Base-by-base conservation (phyloP, 805 yeast species). In the Starmerella ratchasimensis region DNA sequence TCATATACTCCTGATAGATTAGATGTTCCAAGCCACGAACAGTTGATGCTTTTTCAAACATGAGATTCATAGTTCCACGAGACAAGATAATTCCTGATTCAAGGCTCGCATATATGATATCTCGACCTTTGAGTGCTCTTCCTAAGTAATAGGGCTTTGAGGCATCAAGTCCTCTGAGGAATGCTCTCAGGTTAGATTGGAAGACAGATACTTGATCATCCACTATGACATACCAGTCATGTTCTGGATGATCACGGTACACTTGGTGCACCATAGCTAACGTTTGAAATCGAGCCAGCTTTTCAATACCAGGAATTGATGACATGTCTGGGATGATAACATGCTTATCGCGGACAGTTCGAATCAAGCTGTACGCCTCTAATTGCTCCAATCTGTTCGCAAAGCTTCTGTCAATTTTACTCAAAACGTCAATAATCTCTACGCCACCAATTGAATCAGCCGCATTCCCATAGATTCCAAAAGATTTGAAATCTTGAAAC, bases 231-330 rank as follows among this genome's bases (percentile, higher is more conserved):
- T 42, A 49, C 54, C 54, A 50, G 26, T 50, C 47, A 19, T 32
- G 37, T 18, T 45, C 38, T 4, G 54, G 44, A 20, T 38, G 32
- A 16, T 41, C 38, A 3, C 36, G 18, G 39, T 45, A 54, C 2
- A 49, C 49, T n/a, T 47, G 50, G 10, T 33, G 34, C 14, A 54
- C 42, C 52, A 50, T 45, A 1, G 56, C 56, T 31, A 54, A 21
- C 27, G 41, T 35, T 28, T 43, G 41, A 40, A 36, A 51, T 24
- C 42, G 39, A 26, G 48, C 50, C 15, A 50, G 38, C 14, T 36
- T 33, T 39, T 38, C 39, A 2, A 41, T 46, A 8, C 46, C 52
- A 9, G 42, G 33, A 5, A 45, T 39, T 2, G 39, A 22, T 5
- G 42, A 37, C 22, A 42, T 37, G 16, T 42, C 46, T 9, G 43